A percentile compares a stretch with the other conserved stretches of the same genome.
These are phyloP conservation scores for Penicillium nordicum DNA, from an alignment of 2,329 filamentous ascomycete species.

Conservation along the genomic window DNA sequence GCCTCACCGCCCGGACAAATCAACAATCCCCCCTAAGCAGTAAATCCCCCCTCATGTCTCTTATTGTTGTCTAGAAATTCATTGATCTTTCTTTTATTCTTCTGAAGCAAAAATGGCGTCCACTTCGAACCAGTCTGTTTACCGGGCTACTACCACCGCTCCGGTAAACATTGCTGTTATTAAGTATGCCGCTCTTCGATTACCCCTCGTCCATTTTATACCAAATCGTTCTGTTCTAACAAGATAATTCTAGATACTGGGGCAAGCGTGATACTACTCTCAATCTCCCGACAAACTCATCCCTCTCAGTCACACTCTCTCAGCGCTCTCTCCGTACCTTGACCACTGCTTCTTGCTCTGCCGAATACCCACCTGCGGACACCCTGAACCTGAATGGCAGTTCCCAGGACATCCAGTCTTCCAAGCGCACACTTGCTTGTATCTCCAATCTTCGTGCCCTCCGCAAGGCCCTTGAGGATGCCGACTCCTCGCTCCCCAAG, in stretches of 20 bases:
- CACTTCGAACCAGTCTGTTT: slow-evolving; percentile 53
- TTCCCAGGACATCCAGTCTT: slow-evolving; percentile 72
- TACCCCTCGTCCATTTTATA: slow-evolving; percentile 16
- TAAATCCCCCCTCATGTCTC: slow-evolving; percentile 15
- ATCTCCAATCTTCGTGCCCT: slow-evolving; percentile 79
- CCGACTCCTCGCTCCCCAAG: slow-evolving; percentile 72
- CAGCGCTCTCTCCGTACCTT: slow-evolving; percentile 91
- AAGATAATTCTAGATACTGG: slow-evolving; percentile 65
- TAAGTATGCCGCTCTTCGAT: slow-evolving; percentile 59
- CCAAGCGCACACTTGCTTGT: slow-evolving; percentile 89
- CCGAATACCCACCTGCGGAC: slow-evolving; percentile 63
- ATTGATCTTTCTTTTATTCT: background rate
- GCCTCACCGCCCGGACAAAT: slow-evolving; percentile 20
- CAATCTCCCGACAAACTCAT: slow-evolving; percentile 97
- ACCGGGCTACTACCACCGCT: slow-evolving; percentile 91
- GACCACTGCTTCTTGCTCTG: slow-evolving; percentile 89
- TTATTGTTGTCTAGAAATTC: slow-evolving; percentile 3
- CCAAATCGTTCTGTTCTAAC: slow-evolving; percentile 9
- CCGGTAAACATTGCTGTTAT: slow-evolving; percentile 98
- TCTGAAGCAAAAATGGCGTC: slow-evolving; percentile 29
- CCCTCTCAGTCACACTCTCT: slow-evolving; percentile 91
- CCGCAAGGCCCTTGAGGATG: slow-evolving; percentile 69
- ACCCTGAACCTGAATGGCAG: slow-evolving; percentile 80
- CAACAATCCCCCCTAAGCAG: slow-evolving; percentile 14
- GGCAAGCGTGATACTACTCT: slow-evolving; percentile 91